These are phyloP conservation scores for Cyamopsis tetragonoloba DNA, from an alignment of 306 rosid species.

Conservation along the genomic window DNA sequence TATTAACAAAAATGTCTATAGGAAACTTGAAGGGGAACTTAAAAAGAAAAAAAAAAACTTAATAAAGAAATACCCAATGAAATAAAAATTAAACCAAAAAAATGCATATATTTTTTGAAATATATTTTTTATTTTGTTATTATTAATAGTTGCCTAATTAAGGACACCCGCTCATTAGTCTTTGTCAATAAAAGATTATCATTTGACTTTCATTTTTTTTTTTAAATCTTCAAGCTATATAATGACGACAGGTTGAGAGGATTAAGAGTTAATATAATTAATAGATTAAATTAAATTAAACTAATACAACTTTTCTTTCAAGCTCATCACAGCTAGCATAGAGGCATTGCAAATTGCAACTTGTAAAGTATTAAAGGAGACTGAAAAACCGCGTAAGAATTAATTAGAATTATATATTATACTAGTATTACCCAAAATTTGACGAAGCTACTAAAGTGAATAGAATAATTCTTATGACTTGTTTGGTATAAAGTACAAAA, in stretches of 20 bases:
- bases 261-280: neutral
- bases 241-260: conserved; percentile 27
- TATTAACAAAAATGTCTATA: too few relatives aligned
- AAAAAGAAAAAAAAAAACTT: too few relatives aligned
- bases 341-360: conserved; percentile 1
- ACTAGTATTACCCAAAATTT: neutral
- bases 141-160: too few relatives aligned
- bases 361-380: conserved; percentile 8
- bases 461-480: neutral
- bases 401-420: neutral
- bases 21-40: too few relatives aligned
- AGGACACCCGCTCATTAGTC: neutral
- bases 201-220: neutral
- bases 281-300: too few relatives aligned
- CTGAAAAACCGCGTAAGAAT: conserved; percentile 32
- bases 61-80: too few relatives aligned
- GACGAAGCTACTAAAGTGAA: conserved; percentile 2
- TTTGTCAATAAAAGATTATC: neutral
- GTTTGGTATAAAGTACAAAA: conserved; percentile 2
- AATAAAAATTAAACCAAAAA: too few relatives aligned
- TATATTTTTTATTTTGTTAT: too few relatives aligned
- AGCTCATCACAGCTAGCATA: conserved; percentile 3
- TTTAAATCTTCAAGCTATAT: neutral
- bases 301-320: neutral
- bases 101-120: too few relatives aligned